A percentile compares a stretch with the other conserved stretches of the same genome.
These are phyloP conservation scores for Clavispora vitiphila DNA, from an alignment of 805 yeast genomes.

Conservation along the genomic window DNA sequence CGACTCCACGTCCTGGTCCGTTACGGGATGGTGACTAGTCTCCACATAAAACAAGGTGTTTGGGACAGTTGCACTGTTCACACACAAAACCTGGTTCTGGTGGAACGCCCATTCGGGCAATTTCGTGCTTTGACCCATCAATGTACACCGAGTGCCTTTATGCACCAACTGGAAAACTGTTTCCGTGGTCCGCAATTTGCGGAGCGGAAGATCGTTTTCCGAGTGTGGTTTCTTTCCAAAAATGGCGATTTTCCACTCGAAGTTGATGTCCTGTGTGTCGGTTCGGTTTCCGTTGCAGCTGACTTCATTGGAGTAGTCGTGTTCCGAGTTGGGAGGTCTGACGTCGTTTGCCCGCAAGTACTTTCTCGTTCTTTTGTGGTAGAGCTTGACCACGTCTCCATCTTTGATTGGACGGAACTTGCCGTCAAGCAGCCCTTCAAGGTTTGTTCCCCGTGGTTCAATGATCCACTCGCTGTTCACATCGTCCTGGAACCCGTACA, in stretches of 20 bases:
- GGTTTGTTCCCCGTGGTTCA: conserved; percentile 38
- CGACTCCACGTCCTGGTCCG: conserved; percentile 18
- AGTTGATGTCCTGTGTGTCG: conserved; percentile 61
- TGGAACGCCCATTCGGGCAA: conserved; percentile 82
- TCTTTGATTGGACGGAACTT: conserved; percentile 38
- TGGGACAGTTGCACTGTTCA: conserved; percentile 62
- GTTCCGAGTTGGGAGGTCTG: conserved; percentile 86
- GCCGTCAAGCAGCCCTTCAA: conserved; percentile 36
- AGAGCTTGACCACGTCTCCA: conserved; percentile 58
- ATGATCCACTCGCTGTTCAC: conserved; percentile 70
- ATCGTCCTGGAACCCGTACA: conserved; percentile 57
- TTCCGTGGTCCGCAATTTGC: conserved; percentile 49
- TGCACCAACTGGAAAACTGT: conserved; percentile 69
- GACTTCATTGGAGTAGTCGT: conserved; percentile 85
- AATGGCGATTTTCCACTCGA: conserved; percentile 63
- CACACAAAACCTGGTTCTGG: conserved; percentile 87
- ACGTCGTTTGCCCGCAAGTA: conserved; percentile 65
- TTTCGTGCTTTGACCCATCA: conserved; percentile 67
- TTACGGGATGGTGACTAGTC: conserved; percentile 51
- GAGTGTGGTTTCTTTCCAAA: conserved; percentile 28
- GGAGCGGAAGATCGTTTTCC: conserved; percentile 29
- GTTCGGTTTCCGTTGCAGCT: conserved; percentile 58
- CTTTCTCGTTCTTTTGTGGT: conserved; percentile 64
- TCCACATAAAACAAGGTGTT: conserved; percentile 77
- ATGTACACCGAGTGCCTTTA: conserved; percentile 58